These are phyloP conservation scores for Aspergillus calidoustus DNA, from an alignment of 2,329 filamentous ascomycete species.

Conservation along the genomic window DNA sequence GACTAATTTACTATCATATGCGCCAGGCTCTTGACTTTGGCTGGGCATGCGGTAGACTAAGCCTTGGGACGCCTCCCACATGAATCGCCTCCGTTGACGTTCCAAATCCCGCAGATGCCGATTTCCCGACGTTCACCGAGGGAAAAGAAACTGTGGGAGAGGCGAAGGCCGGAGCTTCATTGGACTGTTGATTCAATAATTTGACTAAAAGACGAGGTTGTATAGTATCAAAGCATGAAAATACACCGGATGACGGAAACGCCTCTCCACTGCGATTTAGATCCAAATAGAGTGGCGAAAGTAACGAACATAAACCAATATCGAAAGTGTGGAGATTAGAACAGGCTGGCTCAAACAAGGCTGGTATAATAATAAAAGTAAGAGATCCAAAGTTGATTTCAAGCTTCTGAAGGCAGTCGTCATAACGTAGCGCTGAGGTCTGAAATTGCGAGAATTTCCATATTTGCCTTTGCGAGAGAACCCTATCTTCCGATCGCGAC, in stretches of 20 bases:
- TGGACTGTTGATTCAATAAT: background rate
- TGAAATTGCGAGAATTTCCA: background rate
- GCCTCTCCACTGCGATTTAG: constrained; percentile 27
- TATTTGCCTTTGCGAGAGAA: background rate
- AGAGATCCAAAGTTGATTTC: background rate
- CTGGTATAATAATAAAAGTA: constrained; percentile 6
- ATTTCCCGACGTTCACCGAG: constrained; percentile 3
- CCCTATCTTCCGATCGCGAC: background rate
- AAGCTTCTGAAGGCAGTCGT: constrained; percentile 16
- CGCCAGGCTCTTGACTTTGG: background rate
- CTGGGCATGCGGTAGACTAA: background rate
- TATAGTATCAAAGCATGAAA: constrained; percentile 22
- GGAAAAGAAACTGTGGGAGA: background rate
- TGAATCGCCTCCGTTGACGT: background rate
- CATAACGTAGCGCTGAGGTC: background rate
- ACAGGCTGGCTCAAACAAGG: constrained; percentile 9
- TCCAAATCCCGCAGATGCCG: background rate
- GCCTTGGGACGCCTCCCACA: background rate
- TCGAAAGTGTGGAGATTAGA: constrained; percentile 3
- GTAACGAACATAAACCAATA: constrained; percentile 14
- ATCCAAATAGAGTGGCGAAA: constrained; percentile 6
- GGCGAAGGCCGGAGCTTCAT: background rate
- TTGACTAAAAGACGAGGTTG: constrained; percentile 4
- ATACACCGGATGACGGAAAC: constrained; percentile 20
- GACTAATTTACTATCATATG: background rate